phyloP scores from a whole-genome alignment of 2,329 filamentous ascomycete species.

The Orbilia javanica region DNA sequence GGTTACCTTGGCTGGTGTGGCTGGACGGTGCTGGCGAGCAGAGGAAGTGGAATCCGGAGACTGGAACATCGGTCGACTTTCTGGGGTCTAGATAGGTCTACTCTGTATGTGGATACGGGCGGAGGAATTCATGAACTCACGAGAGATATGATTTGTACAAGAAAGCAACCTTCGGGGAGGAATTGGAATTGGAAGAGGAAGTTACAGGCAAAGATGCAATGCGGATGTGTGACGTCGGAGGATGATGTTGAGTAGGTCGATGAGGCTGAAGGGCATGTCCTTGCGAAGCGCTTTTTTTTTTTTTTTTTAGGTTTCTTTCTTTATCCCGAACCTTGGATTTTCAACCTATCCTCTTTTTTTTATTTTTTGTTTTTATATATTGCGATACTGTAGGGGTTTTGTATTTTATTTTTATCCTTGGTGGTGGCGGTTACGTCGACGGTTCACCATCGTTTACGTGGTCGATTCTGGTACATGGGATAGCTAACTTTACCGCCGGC shows the following conservation, averaged over 20 bases:
- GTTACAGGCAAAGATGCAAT: constrained; percentile 22
- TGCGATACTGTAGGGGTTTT: no score
- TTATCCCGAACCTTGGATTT: not conserved
- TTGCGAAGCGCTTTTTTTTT: constrained; percentile 29
- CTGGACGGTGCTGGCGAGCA: constrained; percentile 7
- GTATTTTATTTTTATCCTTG: constrained; percentile 21
- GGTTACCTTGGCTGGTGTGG: constrained; percentile 29
- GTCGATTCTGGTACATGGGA: constrained; percentile 19
- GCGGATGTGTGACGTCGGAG: constrained; percentile 15
- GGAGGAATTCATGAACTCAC: not conserved
- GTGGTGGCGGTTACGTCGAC: not conserved
- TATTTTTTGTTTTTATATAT: not conserved
- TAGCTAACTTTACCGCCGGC: constrained; percentile 4
- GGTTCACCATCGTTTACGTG: constrained; percentile 9
- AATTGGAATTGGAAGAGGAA: constrained; percentile 3
- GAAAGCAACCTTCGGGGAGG: no score
- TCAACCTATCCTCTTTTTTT: not conserved
- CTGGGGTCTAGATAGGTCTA: not conserved
- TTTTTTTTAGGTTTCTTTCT: not conserved
- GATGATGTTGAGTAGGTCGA: constrained; percentile 35
- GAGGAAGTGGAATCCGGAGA: constrained; percentile 43
- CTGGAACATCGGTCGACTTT: constrained; percentile 22
- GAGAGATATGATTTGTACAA: no score
- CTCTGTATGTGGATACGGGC: not conserved
- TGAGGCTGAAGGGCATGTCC: constrained; percentile 37